Evolutionary conservation across 148 eudicot genomes (phyloP).

Genomic region (Rhododendron ferrugineum): DNA sequence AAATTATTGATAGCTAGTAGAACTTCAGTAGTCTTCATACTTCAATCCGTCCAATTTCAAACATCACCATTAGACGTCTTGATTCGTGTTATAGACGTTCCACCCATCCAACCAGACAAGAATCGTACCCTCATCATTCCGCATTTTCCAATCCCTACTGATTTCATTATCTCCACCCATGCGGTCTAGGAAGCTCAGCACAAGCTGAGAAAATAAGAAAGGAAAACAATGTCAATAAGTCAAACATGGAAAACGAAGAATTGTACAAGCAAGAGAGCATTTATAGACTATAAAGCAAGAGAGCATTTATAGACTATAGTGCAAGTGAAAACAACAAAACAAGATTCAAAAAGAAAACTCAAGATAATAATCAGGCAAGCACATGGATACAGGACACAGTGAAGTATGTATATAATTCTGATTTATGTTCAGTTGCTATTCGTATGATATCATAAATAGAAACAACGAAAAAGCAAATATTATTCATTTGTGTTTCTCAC

Average conservation of each 20-base stretch:
- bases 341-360: background rate
- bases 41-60: slow-evolving; percentile 2
- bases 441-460: background rate
- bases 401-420: background rate
- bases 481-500: background rate
- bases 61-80: slow-evolving; percentile 3
- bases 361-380: background rate
- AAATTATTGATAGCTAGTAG: background rate
- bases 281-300: background rate
- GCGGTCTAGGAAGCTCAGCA: slow-evolving; percentile 35
- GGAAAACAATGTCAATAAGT: background rate
- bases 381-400: background rate
- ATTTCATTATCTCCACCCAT: slow-evolving; percentile 23
- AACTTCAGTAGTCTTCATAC: background rate
- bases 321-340: background rate
- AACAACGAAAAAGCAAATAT: background rate
- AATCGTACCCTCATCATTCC: slow-evolving; percentile 8
- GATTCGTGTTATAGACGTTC: background rate
- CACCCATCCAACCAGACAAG: slow-evolving; percentile 27
- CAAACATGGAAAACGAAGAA: background rate
- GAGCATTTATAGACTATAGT: background rate
- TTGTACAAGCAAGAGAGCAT: background rate
- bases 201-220: slow-evolving; percentile 25
- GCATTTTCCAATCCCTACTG: slow-evolving; percentile 24
- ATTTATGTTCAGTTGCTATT: background rate